These are phyloP conservation scores for Nigrospora sphaerica DNA, from an alignment of 2,329 filamentous ascomycete genomes.

Conservation along the genomic window DNA sequence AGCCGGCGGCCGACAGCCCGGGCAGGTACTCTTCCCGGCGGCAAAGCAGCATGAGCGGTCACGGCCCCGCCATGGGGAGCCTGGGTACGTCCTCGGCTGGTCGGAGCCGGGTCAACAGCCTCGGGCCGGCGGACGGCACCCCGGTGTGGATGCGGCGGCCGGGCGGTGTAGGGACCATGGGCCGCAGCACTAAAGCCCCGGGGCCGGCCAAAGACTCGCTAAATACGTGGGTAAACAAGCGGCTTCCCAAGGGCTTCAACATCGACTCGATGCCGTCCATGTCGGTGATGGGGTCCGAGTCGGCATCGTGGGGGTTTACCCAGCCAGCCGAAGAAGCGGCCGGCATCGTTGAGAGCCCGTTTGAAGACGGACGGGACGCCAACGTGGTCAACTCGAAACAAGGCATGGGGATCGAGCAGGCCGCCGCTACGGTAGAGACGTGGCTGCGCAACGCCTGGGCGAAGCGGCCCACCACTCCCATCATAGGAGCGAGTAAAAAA, in stretches of 20 bases:
- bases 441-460: constrained; percentile 82
- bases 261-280: constrained; percentile 62
- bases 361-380: constrained; percentile 38
- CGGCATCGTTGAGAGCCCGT: constrained; percentile 43
- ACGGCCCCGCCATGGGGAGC: constrained; percentile 14
- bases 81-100: constrained; percentile 15
- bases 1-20: constrained; percentile 17
- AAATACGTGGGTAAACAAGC: constrained; percentile 76
- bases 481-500: constrained; percentile 31
- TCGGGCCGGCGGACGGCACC: constrained; percentile 17
- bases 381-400: constrained; percentile 31
- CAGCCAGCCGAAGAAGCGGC: constrained; percentile 21
- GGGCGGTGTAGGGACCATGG: constrained; percentile 81
- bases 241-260: constrained; percentile 66
- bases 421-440: constrained; percentile 80
- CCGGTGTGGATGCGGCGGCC: constrained; percentile 69
- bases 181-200: constrained; percentile 60
- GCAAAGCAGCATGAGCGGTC: constrained; percentile 18
- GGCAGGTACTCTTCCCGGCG: constrained; percentile 19
- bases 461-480: constrained; percentile 49
- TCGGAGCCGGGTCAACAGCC: constrained; percentile 21
- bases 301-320: constrained; percentile 48
- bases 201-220: constrained; percentile 80
- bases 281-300: constrained; percentile 56
- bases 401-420: constrained; percentile 63